Base-by-base conservation (phyloP, 139 green algal species). In the Chlorella sp. region DNA sequence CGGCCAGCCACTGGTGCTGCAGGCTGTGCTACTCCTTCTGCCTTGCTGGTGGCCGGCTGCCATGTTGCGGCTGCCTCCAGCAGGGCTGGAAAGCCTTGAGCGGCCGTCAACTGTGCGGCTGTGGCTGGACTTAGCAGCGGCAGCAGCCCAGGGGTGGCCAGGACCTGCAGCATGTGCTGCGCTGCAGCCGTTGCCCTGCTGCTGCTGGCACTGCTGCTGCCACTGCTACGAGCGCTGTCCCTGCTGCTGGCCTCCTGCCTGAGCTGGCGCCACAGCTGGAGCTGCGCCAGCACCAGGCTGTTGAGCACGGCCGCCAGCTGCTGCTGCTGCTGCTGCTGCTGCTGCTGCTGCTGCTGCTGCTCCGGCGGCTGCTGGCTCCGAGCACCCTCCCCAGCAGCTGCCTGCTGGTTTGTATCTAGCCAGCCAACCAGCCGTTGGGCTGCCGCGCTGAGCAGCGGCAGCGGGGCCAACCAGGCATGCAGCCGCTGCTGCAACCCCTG, bases 381-480 rank as follows among this genome's bases (percentile, higher is more conserved):
- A n/a, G 46, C 43, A 51, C 75, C 38, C 38, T 44, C 54, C 3
- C 16, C 38, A 32, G 70, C 4, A 19, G 30, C 13, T 5, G 19
- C 24, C 28, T 34, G 20, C 16, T 26, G 56, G 22, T 17, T 34
- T 43, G 73, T 30, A 26, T 40, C 65, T 73, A 64, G n/a, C 22
- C 22, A 13, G 43, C 70, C 67, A 38, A 68, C 82, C 0, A 87
- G 26, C 3, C 81, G 74, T 48, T 79, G 60, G 24, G 86, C 75
- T 20, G 82, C 83, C 24, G 85, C 14, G 22, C 74, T 43, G 34
- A 94, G 73, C 36, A 81, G 43, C 24, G 83, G 78, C 68, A 64
- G 51, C 34, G 38, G 40, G 7, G 72, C 81, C 62, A 82, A 30
- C 56, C 41, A 73, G 32, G 60, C 26, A n/a, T 89, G 60, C 87